These are phyloP conservation scores for Kodamaea sagamina DNA, from an alignment of 805 yeast genomes.

Conservation along the genomic window DNA sequence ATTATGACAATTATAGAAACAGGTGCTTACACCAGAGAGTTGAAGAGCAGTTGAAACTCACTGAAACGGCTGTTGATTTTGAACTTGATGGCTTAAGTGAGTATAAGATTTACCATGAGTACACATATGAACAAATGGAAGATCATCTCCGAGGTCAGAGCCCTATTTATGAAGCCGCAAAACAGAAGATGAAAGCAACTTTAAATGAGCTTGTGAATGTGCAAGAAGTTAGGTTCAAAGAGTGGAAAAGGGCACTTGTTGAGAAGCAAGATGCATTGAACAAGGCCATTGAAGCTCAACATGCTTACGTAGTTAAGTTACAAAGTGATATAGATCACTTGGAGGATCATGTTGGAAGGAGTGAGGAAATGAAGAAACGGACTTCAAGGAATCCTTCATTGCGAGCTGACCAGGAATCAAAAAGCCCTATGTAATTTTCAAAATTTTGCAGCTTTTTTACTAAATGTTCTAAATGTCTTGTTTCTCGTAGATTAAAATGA, in stretches of 20 bases:
- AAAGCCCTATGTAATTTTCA: no score
- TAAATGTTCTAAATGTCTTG: no score
- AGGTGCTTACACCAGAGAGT: conserved; percentile 55
- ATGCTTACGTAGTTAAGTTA: conserved; percentile 19
- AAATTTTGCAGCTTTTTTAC: no score
- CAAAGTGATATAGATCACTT: conserved; percentile 5
- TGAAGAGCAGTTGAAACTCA: conserved; percentile 17
- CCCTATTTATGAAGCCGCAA: conserved; percentile 49
- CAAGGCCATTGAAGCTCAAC: conserved; percentile 50
- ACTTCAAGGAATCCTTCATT: neutral
- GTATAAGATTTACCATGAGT: conserved; percentile 39
- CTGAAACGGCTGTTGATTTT: neutral
- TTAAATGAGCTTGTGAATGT: conserved; percentile 44
- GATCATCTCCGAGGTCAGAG: conserved; percentile 41
- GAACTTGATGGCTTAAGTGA: conserved; percentile 31
- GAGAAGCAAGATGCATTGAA: conserved; percentile 59
- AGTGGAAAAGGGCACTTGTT: conserved; percentile 59
- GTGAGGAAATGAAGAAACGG: neutral
- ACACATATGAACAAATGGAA: conserved; percentile 41
- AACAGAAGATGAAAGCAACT: conserved; percentile 43
- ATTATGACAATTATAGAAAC: conserved; percentile 70
- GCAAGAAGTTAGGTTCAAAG: conserved; percentile 60
- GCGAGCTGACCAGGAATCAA: no score
- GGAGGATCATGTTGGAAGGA: neutral
- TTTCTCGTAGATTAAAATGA: no score